These are phyloP conservation scores for Lepidium africanum DNA, from an alignment of 345 rosid species.

Conservation along the genomic window DNA sequence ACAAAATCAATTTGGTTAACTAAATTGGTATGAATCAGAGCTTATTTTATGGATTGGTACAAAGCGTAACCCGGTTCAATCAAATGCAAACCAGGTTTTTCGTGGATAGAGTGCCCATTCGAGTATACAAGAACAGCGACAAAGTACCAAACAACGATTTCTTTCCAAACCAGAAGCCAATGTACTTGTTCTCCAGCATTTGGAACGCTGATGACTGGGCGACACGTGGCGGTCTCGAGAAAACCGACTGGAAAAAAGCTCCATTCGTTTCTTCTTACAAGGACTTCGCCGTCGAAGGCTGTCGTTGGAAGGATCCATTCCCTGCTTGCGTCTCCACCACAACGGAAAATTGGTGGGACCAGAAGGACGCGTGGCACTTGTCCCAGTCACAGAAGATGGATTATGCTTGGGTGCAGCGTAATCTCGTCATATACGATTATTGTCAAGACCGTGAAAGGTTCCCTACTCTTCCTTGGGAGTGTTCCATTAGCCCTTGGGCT, in stretches of 20 bases:
- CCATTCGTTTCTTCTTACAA: conserved; percentile 89
- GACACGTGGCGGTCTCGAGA: conserved; percentile 90
- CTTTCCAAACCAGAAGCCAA: conserved; percentile 92
- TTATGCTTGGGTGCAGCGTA: conserved; percentile 83
- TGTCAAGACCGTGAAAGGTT: conserved; percentile 62
- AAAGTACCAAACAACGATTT: conserved; percentile 52
- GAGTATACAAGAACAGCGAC: conserved; percentile 84
- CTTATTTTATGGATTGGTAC: not conserved
- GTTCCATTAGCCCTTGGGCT: conserved; percentile 85
- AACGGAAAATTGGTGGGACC: conserved; percentile 91
- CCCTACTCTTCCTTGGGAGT: conserved; percentile 58
- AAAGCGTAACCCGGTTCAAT: not conserved
- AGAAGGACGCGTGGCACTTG: conserved; percentile 81
- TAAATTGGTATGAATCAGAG: not conserved
- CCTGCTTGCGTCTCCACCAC: conserved; percentile 88
- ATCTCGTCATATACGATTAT: conserved; percentile 85
- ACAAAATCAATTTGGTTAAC: too few relatives aligned
- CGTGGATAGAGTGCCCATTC: conserved; percentile 65
- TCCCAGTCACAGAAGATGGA: conserved; percentile 71
- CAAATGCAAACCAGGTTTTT: conserved; percentile 47
- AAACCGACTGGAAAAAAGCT: conserved; percentile 80
- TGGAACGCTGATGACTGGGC: conserved; percentile 99
- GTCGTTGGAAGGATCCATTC: conserved; percentile 91
- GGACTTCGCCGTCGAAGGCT: conserved; percentile 78
- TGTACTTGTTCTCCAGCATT: conserved; percentile 92